A percentile compares a stretch with the other conserved stretches of the same genome.
These are phyloP conservation scores for Geoglossum cookeanum DNA, from an alignment of 2,329 filamentous ascomycete species.

Conservation along the genomic window DNA sequence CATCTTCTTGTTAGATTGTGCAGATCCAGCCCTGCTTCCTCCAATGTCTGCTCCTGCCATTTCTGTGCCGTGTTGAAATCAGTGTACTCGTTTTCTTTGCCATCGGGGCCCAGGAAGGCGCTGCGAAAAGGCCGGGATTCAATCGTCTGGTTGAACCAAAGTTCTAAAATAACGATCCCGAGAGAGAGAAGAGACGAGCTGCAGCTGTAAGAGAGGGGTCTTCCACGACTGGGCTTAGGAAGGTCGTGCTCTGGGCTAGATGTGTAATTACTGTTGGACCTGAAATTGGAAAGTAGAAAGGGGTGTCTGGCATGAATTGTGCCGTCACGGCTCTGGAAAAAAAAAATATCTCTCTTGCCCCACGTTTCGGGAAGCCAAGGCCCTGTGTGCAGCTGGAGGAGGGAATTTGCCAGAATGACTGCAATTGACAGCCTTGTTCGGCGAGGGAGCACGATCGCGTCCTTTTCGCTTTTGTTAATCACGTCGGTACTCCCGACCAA, in stretches of 20 bases:
- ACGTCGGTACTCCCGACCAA: too few relatives aligned
- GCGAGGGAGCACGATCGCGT: not conserved
- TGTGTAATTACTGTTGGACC: not conserved
- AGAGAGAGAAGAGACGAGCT: not conserved
- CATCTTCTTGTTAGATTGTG: constrained; percentile 3
- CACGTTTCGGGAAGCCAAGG: constrained; percentile 11
- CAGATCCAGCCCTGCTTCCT: constrained; percentile 3
- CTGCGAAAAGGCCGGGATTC: constrained; percentile 1
- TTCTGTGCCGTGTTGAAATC: constrained; percentile 2
- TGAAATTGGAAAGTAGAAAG: not conserved
- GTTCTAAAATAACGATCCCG: constrained; percentile 4
- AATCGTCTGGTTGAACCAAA: constrained; percentile 3
- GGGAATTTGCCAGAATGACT: constrained; percentile 12
- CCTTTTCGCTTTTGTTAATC: too few relatives aligned
- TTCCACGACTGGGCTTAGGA: not conserved
- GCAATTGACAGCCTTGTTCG: constrained; percentile 7
- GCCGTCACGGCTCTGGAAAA: not conserved
- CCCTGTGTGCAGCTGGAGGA: constrained; percentile 13
- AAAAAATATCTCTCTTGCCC: constrained; percentile 6
- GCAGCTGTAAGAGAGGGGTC: not conserved
- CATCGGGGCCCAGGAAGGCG: constrained; percentile 2
- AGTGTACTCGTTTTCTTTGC: constrained; percentile 1
- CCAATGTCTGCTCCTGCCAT: constrained; percentile 4
- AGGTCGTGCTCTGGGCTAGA: not conserved
- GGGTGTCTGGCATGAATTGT: not conserved